Evolutionary conservation across 1,284 basidiomycete genomes (phyloP).

Genomic region (Laetiporus sulphureus): DNA sequence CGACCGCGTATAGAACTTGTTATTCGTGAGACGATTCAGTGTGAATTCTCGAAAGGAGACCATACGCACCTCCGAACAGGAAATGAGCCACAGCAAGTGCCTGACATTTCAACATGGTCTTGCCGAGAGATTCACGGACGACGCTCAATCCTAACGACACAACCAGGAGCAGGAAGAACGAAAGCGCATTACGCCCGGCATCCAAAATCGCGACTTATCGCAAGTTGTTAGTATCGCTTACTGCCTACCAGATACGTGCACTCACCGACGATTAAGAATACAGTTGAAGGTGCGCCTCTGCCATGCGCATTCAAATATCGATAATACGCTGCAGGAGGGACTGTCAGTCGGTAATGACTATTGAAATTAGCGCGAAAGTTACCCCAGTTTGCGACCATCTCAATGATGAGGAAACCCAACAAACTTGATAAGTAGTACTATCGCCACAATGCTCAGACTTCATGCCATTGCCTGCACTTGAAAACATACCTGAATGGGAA

Average conservation of each 20-base stretch:
- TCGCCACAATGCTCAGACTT: no score
- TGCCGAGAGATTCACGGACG: slow-evolving; percentile 73
- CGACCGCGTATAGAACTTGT: slow-evolving; percentile 83
- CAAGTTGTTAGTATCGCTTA: not conserved
- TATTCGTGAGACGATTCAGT: no score
- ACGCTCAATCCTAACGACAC: slow-evolving; percentile 86
- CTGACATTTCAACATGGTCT: slow-evolving; percentile 75
- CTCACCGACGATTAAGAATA: slow-evolving; percentile 82
- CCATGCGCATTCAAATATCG: slow-evolving; percentile 89
- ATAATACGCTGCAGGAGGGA: slow-evolving; percentile 56
- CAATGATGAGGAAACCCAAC: slow-evolving; percentile 83
- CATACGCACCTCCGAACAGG: slow-evolving; percentile 77
- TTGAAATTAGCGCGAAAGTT: slow-evolving; percentile 11
- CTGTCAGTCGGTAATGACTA: not conserved
- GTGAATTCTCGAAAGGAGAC: not conserved
- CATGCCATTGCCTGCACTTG: no score
- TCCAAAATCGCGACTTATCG: slow-evolving; percentile 79
- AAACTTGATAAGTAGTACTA: slow-evolving; percentile 94
- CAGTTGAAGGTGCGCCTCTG: slow-evolving; percentile 63
- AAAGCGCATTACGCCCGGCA: slow-evolving; percentile 89
- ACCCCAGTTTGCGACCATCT: slow-evolving; percentile 92
- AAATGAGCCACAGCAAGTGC: slow-evolving; percentile 81
- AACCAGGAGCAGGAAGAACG: slow-evolving; percentile 92
- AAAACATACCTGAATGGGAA: slow-evolving; percentile 70
- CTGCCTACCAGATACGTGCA: slow-evolving; percentile 2